phyloP scores from a whole-genome alignment of 768 basidiomycete genomes.

The Wakefieldia striispora region DNA sequence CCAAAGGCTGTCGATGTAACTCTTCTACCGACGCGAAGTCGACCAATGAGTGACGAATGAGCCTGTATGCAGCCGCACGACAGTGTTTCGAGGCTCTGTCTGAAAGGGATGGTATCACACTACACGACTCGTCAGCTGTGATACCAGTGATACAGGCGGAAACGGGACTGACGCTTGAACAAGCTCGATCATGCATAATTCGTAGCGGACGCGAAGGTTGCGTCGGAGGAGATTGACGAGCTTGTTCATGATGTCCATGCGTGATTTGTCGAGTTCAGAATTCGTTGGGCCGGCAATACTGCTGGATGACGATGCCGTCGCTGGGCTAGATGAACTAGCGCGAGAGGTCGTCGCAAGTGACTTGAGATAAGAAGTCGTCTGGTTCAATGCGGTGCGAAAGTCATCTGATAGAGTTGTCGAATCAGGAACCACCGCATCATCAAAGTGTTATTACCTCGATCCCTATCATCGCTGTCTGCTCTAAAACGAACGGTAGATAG shows the following conservation, averaged over 20 bases:
- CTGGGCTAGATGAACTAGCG: constrained; percentile 30
- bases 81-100: constrained; percentile 71
- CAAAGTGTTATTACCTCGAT: constrained; percentile 27
- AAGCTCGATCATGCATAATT: constrained; percentile 66
- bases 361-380: constrained; percentile 57
- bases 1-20: constrained; percentile 63
- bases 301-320: constrained; percentile 40
- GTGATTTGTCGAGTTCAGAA: constrained; percentile 48
- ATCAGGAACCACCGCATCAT: background rate
- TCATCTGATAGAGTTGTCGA: constrained; percentile 48
- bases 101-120: constrained; percentile 75
- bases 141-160: background rate
- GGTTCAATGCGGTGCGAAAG: constrained; percentile 68
- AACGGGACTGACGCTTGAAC: constrained; percentile 63
- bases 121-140: constrained; percentile 13
- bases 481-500: constrained; percentile 25
- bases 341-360: constrained; percentile 50
- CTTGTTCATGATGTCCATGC: constrained; percentile 62
- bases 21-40: constrained; percentile 68
- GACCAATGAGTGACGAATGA: constrained; percentile 75
- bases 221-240: constrained; percentile 66
- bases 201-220: constrained; percentile 73
- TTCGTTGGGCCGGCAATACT: constrained; percentile 33
- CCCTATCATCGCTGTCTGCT: constrained; percentile 35
- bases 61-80: constrained; percentile 79